Percentiles rank a stretch among this genome's conserved stretches.
These are phyloP conservation scores for Lodderomyces theae DNA, from an alignment of 1,139 yeast species.

Conservation along the genomic window DNA sequence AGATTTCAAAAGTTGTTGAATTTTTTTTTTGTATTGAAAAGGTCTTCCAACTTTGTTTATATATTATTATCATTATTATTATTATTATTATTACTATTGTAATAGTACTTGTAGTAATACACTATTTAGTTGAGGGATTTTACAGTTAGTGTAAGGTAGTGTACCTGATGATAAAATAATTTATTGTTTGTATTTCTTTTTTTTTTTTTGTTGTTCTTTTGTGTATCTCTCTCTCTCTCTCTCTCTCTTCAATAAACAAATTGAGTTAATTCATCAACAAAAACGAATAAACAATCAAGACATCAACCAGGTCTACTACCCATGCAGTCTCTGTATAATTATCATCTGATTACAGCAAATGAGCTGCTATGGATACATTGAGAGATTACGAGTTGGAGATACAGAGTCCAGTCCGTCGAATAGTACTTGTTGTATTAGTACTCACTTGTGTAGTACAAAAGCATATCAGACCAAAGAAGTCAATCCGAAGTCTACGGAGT, in stretches of 20 bases:
- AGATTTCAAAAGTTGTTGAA: background rate
- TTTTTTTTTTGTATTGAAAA: background rate
- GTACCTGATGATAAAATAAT: background rate
- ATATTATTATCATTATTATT: background rate
- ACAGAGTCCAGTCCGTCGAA: no score
- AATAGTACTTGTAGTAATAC: no score
- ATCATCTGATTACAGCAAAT: no score
- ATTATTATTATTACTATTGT: no score
- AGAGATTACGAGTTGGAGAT: no score
- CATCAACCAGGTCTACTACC: background rate
- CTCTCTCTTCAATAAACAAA: background rate
- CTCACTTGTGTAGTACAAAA: no score
- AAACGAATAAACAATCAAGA: background rate
- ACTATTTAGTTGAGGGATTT: constrained; percentile 2
- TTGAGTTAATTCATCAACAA: background rate
- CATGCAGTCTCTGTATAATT: no score
- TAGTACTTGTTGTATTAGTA: no score
- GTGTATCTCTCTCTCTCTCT: background rate
- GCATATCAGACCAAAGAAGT: no score
- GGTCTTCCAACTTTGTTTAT: no score
- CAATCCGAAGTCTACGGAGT: no score
- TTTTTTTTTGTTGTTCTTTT: background rate
- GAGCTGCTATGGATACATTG: no score
- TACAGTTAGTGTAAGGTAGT: background rate
- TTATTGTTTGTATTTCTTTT: background rate